These are phyloP conservation scores for Kwoniella newhampshirensis DNA, from an alignment of 768 basidiomycete genomes.

Conservation along the genomic window DNA sequence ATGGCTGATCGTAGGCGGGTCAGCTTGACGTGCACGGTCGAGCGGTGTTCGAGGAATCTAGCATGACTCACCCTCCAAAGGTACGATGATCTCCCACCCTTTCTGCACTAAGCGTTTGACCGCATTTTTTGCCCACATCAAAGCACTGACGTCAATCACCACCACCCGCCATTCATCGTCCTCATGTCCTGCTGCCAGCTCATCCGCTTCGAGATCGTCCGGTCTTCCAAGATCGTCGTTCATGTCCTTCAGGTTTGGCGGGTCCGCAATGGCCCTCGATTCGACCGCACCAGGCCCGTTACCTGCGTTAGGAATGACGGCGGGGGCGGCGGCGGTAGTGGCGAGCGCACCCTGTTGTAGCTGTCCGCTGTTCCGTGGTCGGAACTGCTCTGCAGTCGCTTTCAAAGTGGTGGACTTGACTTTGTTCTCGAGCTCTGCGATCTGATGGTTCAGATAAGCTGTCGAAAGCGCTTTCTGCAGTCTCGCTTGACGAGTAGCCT, in stretches of 20 bases:
- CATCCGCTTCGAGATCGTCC: conserved; percentile 15
- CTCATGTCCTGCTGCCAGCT: background rate
- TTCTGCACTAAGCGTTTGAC: conserved; percentile 80
- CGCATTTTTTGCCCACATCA: conserved; percentile 45
- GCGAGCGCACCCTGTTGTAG: no score
- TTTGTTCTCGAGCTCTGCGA: conserved; percentile 46
- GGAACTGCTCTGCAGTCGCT: background rate
- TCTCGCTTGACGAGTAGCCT: conserved; percentile 43
- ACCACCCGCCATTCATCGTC: conserved; percentile 35
- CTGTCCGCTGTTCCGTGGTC: background rate
- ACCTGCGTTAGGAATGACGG: no score
- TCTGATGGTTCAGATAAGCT: conserved; percentile 48
- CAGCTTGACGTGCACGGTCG: background rate
- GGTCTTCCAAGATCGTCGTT: conserved; percentile 22
- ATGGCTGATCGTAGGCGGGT: conserved; percentile 61
- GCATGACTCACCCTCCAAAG: conserved; percentile 72
- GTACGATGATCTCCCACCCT: conserved; percentile 74
- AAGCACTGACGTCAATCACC: conserved; percentile 46
- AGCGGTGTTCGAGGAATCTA: background rate
- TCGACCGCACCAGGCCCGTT: background rate
- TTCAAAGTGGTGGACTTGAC: conserved; percentile 26
- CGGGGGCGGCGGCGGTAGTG: no score
- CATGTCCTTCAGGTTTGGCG: conserved; percentile 7
- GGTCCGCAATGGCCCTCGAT: conserved; percentile 18
- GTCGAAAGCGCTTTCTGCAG: conserved; percentile 46